A percentile compares a stretch with the other conserved stretches of the same genome.
Conservation (phyloP, 371 early-diverging fungal species). For the Cokeromyces recurvatus region DNA sequence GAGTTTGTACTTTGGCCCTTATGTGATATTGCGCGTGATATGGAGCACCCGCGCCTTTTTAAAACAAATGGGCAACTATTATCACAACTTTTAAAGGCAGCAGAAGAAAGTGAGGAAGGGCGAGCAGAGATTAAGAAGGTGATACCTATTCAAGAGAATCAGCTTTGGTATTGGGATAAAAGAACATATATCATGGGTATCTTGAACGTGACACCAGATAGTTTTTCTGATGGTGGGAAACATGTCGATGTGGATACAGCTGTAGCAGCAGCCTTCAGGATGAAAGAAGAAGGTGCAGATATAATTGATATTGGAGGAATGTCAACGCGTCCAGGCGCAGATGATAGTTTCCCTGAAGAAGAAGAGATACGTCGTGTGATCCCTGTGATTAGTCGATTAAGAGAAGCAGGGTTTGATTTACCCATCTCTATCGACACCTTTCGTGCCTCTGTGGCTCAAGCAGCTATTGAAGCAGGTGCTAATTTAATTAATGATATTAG, state of each 20-base stretch:
- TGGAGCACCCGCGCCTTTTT: slow-evolving; percentile 86
- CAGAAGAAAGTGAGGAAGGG: slow-evolving; percentile 37
- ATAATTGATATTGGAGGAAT: slow-evolving; percentile 96
- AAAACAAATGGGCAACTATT: slow-evolving; percentile 76
- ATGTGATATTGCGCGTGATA: slow-evolving; percentile 86
- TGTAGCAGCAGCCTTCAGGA: slow-evolving; percentile 59
- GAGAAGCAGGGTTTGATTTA: slow-evolving; percentile 53
- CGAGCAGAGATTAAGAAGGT: slow-evolving; percentile 63
- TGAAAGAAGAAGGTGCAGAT: slow-evolving; percentile 82
- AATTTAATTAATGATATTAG: slow-evolving; percentile 93
- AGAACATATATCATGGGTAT: slow-evolving; percentile 93
- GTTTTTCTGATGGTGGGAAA: slow-evolving; percentile 93
- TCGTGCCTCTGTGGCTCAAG: slow-evolving; percentile 74
- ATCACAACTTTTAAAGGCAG: slow-evolving; percentile 65
- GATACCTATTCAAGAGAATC: slow-evolving; percentile 49
- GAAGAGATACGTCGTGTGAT: slow-evolving; percentile 82
- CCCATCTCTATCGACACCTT: slow-evolving; percentile 95
- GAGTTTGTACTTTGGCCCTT: slow-evolving; percentile 94
- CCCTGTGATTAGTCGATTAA: slow-evolving; percentile 80
- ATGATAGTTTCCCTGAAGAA: slow-evolving; percentile 71
- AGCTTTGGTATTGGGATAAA: slow-evolving; percentile 57
- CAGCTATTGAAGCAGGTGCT: slow-evolving; percentile 80
- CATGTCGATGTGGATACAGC: slow-evolving; percentile 63
- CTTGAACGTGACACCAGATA: slow-evolving; percentile 95
- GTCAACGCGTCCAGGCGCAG: slow-evolving; percentile 89